Percentiles rank a stretch among this genome's conserved stretches.
Evolutionary conservation across 1,139 yeast species (phyloP).

Genomic region (Candida smagusa): DNA sequence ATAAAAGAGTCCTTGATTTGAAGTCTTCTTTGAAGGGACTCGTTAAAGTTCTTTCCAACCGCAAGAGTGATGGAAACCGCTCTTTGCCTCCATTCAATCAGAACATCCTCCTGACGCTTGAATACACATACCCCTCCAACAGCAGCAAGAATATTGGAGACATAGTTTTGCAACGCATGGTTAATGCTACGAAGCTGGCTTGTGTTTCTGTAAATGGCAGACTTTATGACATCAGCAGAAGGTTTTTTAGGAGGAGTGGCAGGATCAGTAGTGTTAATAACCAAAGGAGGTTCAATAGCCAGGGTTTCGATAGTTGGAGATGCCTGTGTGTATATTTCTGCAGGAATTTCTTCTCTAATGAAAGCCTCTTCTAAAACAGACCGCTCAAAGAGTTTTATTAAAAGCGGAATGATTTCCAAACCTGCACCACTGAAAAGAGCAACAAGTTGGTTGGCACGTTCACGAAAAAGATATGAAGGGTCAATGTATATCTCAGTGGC

Average conservation of each 20-base stretch:
- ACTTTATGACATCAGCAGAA: conserved; percentile 32
- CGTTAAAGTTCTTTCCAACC: conserved; percentile 30
- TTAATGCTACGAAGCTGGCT: conserved; percentile 52
- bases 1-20: conserved; percentile 18
- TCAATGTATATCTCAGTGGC: conserved; percentile 55
- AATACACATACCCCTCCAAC: conserved; percentile 43
- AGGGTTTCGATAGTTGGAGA: conserved; percentile 24
- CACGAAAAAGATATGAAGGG: conserved; percentile 46
- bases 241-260: background rate
- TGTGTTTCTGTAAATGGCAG: conserved; percentile 59
- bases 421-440: conserved; percentile 40
- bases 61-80: conserved; percentile 41
- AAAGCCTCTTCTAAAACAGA: conserved; percentile 55
- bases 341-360: conserved; percentile 47
- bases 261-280: conserved; percentile 34
- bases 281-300: conserved; percentile 34
- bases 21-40: conserved; percentile 25
- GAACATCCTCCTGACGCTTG: conserved; percentile 40
- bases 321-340: conserved; percentile 45
- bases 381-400: conserved; percentile 47
- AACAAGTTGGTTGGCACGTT: conserved; percentile 46
- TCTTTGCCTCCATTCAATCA: conserved; percentile 30
- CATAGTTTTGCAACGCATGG: conserved; percentile 49
- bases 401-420: conserved; percentile 20
- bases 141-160: conserved; percentile 38